phyloP scores from a whole-genome alignment of 163 green algal species.

The Coccomyxa subellipsoidea region DNA sequence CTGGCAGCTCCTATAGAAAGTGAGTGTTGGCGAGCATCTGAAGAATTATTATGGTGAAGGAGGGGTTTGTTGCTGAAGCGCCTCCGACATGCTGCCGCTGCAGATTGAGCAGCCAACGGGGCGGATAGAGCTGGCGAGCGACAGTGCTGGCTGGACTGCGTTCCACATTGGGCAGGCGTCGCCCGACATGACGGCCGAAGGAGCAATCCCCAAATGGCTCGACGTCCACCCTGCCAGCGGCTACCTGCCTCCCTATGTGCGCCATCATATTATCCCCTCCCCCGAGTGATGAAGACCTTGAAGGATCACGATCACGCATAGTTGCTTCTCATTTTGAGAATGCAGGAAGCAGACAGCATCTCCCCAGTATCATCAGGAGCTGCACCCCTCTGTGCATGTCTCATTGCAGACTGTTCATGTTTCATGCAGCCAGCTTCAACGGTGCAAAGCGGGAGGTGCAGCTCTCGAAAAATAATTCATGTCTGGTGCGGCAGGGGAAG shows the following conservation, averaged over 20 bases:
- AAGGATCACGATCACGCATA: neutral
- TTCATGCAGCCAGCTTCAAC: too few relatives aligned
- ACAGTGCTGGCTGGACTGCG: neutral
- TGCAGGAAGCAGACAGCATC: neutral
- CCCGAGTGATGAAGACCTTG: neutral
- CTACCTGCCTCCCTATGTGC: constrained; percentile 7
- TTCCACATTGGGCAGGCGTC: constrained; percentile 9
- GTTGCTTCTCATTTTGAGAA: neutral
- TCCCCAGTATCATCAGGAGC: neutral
- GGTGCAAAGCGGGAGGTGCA: too few relatives aligned
- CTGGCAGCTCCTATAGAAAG: too few relatives aligned
- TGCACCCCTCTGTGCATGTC: neutral
- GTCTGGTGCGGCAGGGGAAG: neutral
- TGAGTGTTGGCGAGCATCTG: too few relatives aligned
- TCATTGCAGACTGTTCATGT: too few relatives aligned
- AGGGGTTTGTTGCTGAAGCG: too few relatives aligned
- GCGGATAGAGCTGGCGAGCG: constrained; percentile 11
- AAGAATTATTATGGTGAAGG: too few relatives aligned
- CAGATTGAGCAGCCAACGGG: neutral
- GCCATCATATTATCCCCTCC: neutral
- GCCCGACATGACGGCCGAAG: neutral
- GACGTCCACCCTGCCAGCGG: constrained; percentile 13
- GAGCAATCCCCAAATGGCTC: constrained; percentile 23
- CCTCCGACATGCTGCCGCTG: neutral
- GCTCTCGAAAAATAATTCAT: too few relatives aligned